Percentiles rank a stretch among this genome's conserved stretches.
These are phyloP conservation scores for Stentor coeruleus DNA, from an alignment of 73 alveolate genomes.

Conservation along the genomic window DNA sequence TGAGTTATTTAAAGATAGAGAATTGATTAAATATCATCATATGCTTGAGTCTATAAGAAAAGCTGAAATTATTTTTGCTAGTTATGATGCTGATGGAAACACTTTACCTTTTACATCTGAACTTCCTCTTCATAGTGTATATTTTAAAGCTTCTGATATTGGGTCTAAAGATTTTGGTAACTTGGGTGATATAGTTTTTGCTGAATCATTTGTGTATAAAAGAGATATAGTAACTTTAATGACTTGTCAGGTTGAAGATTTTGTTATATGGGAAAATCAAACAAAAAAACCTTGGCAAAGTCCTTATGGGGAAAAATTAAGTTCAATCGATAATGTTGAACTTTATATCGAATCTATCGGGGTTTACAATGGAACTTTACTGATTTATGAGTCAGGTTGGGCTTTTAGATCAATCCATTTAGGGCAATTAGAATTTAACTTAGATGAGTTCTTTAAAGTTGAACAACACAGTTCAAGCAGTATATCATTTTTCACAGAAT, in stretches of 20 bases:
- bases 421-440: not conserved
- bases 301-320: not conserved
- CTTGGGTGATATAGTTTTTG: slow-evolving; percentile 44
- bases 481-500: slow-evolving; percentile 1
- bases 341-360: not conserved
- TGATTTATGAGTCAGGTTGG: not conserved
- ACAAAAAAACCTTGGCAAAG: not conserved
- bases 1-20: not conserved
- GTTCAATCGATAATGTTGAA: not conserved
- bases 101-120: not conserved
- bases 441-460: not conserved
- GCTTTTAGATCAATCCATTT: not conserved
- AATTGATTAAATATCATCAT: not conserved
- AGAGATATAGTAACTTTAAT: slow-evolving; percentile 30
- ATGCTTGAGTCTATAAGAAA: slow-evolving; percentile 10
- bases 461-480: not conserved
- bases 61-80: not conserved
- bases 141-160: not conserved
- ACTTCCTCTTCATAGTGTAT: not conserved
- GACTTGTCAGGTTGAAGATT: slow-evolving; percentile 34
- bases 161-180: slow-evolving; percentile 26
- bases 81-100: slow-evolving; percentile 20
- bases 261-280: slow-evolving; percentile 7
- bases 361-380: not conserved
- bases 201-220: slow-evolving; percentile 44